Evolutionary conservation across 78 protist species (phyloP).

Genomic region (Pigoraptor vietnamica): DNA sequence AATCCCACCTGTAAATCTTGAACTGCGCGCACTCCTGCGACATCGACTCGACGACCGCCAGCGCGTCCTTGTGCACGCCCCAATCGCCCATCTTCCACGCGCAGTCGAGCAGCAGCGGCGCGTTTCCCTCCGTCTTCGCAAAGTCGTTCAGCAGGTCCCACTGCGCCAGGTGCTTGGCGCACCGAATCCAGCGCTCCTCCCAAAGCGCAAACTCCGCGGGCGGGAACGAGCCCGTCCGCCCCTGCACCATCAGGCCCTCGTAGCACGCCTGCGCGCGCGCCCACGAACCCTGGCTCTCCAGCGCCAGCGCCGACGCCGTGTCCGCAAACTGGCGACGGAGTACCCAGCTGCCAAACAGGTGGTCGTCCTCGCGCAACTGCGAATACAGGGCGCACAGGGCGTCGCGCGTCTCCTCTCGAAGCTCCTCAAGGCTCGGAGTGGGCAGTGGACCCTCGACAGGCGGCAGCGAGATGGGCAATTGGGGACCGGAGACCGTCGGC

Average conservation of each 20-base stretch:
- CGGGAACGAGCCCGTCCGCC: background rate
- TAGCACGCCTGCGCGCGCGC: background rate
- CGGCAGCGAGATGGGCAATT: too few species aligned
- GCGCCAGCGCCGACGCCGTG: background rate
- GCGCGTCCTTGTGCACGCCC: background rate
- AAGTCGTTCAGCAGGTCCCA: slow-evolving; percentile 61
- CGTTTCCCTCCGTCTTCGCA: background rate
- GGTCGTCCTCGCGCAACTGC: background rate
- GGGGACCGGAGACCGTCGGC: background rate
- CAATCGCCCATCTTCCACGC: slow-evolving; percentile 58
- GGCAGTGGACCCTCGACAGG: background rate
- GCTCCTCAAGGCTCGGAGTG: background rate
- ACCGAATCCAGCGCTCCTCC: slow-evolving; percentile 76
- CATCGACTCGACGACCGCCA: background rate
- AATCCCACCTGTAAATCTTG: background rate
- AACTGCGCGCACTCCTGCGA: background rate
- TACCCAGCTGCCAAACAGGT: background rate
- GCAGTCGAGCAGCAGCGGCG: slow-evolving; percentile 34
- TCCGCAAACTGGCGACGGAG: background rate
- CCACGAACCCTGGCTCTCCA: background rate
- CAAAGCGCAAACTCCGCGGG: slow-evolving; percentile 44
- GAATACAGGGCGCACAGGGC: background rate
- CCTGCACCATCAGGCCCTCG: background rate
- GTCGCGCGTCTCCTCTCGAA: background rate
- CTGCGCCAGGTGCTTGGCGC: slow-evolving; percentile 71